A percentile compares a stretch with the other conserved stretches of the same genome.
phyloP scores from a whole-genome alignment of 306 rosid genomes.

The Casuarina glauca region DNA sequence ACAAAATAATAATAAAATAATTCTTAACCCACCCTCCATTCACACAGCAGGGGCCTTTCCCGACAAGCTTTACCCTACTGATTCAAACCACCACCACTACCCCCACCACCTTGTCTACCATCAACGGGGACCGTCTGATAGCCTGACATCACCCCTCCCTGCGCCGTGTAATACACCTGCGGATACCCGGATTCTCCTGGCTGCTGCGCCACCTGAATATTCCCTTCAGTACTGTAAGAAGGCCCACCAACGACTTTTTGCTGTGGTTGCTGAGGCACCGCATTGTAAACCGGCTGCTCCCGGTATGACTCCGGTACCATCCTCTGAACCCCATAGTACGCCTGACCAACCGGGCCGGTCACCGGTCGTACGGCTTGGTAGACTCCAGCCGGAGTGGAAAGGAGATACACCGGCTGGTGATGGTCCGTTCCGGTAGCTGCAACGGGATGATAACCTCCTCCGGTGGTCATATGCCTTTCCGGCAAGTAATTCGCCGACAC shows the following conservation, averaged over 20 bases:
- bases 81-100: slow-evolving; percentile 21
- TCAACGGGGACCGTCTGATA: slow-evolving; percentile 45
- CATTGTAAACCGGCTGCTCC: slow-evolving; percentile 39
- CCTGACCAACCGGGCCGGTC: slow-evolving; percentile 52
- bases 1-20: not conserved
- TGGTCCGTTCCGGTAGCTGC: slow-evolving; percentile 41
- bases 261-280: slow-evolving; percentile 29
- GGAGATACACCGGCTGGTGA: slow-evolving; percentile 50
- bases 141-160: slow-evolving; percentile 30
- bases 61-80: slow-evolving; percentile 46
- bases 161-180: slow-evolving; percentile 49
- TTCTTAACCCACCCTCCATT: slow-evolving; percentile 11
- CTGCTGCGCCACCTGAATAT: slow-evolving; percentile 30
- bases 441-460: slow-evolving; percentile 40
- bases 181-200: slow-evolving; percentile 48
- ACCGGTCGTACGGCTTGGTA: slow-evolving; percentile 62
- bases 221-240: slow-evolving; percentile 36
- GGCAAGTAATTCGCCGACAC: slow-evolving; percentile 40
- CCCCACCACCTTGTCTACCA: slow-evolving; percentile 34
- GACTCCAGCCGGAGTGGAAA: slow-evolving; percentile 54
- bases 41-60: slow-evolving; percentile 37
- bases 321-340: slow-evolving; percentile 55
- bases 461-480: slow-evolving; percentile 46
- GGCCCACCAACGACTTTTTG: slow-evolving; percentile 27
- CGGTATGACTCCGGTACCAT: slow-evolving; percentile 39